A percentile compares a stretch with the other conserved stretches of the same genome.
phyloP scores from a whole-genome alignment of 2,329 filamentous ascomycete species.

The Sphaerulina musiva region DNA sequence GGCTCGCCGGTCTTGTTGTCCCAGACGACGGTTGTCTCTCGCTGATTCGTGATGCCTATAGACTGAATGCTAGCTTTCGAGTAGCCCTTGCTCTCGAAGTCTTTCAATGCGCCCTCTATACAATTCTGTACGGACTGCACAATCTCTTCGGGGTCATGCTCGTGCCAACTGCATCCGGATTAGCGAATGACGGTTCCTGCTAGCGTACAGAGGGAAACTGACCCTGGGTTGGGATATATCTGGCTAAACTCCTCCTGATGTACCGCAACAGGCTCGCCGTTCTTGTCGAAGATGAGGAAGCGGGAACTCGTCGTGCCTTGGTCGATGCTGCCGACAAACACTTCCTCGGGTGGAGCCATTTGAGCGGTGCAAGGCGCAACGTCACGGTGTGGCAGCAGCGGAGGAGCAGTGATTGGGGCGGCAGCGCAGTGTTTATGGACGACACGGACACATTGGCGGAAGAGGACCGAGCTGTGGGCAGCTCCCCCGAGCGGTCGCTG shows the following conservation, averaged over 20 bases:
- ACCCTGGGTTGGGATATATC: slow-evolving; percentile 79
- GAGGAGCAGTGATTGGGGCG: not conserved
- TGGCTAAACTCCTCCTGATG: slow-evolving; percentile 86
- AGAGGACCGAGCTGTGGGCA: slow-evolving; percentile 5
- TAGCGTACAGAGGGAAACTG: slow-evolving; percentile 34
- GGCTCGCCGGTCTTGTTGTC: slow-evolving; percentile 73
- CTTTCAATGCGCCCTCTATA: slow-evolving; percentile 66
- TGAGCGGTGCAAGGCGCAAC: not conserved
- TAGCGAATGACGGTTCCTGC: slow-evolving; percentile 6
- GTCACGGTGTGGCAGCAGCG: not conserved
- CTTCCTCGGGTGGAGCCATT: slow-evolving; percentile 36
- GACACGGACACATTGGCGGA: not conserved
- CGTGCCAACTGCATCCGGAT: slow-evolving; percentile 63
- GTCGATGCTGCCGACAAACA: slow-evolving; percentile 82
- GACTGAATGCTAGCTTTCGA: slow-evolving; percentile 62
- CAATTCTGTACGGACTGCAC: slow-evolving; percentile 69
- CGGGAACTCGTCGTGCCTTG: slow-evolving; percentile 85
- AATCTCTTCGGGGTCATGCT: slow-evolving; percentile 76
- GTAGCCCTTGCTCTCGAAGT: slow-evolving; percentile 66
- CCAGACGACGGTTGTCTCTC: slow-evolving; percentile 83
- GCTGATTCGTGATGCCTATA: slow-evolving; percentile 83
- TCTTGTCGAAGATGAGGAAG: slow-evolving; percentile 81
- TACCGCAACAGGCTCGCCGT: slow-evolving; percentile 68
- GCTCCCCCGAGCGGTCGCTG: slow-evolving; percentile 12
- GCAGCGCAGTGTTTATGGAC: slow-evolving; percentile 11